Evolutionary conservation across 768 basidiomycete species (phyloP).

Genomic region (Amanita jacksonii): DNA sequence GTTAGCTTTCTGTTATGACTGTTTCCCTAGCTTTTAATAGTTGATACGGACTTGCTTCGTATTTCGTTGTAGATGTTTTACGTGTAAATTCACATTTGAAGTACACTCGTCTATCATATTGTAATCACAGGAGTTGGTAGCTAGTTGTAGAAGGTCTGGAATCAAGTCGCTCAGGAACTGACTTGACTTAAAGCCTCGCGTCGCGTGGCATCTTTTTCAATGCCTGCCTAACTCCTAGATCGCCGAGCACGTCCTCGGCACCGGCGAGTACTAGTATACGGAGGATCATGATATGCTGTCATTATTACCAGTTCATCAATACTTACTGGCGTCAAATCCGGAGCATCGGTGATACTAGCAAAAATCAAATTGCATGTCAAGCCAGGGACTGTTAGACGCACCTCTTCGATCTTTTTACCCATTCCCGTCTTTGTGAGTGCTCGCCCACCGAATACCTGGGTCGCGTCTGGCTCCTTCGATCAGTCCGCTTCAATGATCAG

Average conservation of each 20-base stretch:
- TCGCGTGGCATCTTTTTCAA: constrained; percentile 54
- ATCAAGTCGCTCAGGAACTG: too few relatives aligned
- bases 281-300: neutral
- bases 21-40: too few relatives aligned
- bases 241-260: constrained; percentile 64
- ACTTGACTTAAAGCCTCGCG: constrained; percentile 20
- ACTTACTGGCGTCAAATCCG: constrained; percentile 67
- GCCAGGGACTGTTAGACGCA: constrained; percentile 17
- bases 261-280: constrained; percentile 51
- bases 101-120: too few relatives aligned
- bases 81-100: too few relatives aligned
- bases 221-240: constrained; percentile 66
- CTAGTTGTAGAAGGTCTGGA: too few relatives aligned
- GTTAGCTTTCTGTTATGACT: neutral
- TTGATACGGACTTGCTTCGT: too few relatives aligned
- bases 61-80: too few relatives aligned
- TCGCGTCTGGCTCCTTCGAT: constrained; percentile 52
- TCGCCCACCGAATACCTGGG: constrained; percentile 84
- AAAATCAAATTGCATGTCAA: constrained; percentile 3
- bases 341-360: constrained; percentile 72
- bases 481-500: neutral
- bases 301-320: constrained; percentile 9
- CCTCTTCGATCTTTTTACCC: constrained; percentile 79
- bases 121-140: too few relatives aligned
- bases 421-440: constrained; percentile 81